Conservation (phyloP, 1,284 basidiomycete genomes). For the Taiwanofungus camphoratus region DNA sequence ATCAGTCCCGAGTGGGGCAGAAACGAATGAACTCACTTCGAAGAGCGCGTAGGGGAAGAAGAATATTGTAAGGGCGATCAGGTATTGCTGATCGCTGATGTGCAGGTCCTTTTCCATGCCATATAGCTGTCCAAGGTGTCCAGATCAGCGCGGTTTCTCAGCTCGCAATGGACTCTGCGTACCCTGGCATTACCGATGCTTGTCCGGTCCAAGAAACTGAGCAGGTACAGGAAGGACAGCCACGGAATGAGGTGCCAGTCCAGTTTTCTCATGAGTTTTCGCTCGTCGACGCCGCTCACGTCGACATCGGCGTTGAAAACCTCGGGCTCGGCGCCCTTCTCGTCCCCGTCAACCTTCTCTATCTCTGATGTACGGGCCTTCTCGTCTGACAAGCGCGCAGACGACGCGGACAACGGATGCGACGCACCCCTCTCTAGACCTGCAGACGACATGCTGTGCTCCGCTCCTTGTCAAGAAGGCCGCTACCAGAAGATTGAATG, state of each 20-base stretch:
- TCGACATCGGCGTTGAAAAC: conserved; percentile 50
- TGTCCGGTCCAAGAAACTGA: conserved; percentile 73
- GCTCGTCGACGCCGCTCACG: conserved; percentile 52
- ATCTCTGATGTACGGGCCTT: not conserved
- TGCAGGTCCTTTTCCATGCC: conserved; percentile 46
- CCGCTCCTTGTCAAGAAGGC: not conserved
- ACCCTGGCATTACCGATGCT: conserved; percentile 81
- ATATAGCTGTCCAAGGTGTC: conserved; percentile 42
- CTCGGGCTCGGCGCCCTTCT: conserved; percentile 11
- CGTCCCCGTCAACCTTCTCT: conserved; percentile 10
- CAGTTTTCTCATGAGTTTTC: conserved; percentile 58
- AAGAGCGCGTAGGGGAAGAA: conserved; percentile 64
- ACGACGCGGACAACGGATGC: not conserved
- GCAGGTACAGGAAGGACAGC: conserved; percentile 67
- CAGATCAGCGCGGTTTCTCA: not conserved
- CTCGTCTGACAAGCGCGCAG: not conserved
- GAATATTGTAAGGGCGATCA: conserved; percentile 57
- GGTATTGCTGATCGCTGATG: conserved; percentile 58
- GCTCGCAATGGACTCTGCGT: conserved; percentile 7
- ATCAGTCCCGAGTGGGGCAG: not conserved
- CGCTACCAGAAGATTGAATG: not conserved
- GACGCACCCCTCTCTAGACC: not conserved
- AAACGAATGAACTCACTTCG: conserved; percentile 33
- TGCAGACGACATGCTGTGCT: not conserved
- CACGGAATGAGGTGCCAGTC: conserved; percentile 62